Evolutionary conservation across 306 rosid genomes (phyloP).

Genomic region (Sechiopsis laciniata): DNA sequence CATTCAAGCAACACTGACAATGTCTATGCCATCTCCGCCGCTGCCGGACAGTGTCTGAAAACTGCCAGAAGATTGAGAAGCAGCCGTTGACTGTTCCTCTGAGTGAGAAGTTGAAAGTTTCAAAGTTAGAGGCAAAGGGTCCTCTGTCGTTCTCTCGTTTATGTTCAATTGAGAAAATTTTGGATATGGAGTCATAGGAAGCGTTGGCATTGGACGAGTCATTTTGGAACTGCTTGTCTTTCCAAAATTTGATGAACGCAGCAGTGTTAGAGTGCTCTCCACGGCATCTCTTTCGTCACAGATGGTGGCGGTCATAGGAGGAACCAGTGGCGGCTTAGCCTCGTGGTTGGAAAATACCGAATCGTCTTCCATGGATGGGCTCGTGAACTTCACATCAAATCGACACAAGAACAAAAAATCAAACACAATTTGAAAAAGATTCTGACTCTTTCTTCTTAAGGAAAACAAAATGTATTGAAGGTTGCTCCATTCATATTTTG

Average conservation of each 20-base stretch:
- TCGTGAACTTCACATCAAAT: slow-evolving; percentile 35
- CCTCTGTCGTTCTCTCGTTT: slow-evolving; percentile 33
- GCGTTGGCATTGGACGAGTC: slow-evolving; percentile 59
- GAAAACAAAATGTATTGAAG: not conserved
- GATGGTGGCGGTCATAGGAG: no score
- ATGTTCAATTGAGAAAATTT: slow-evolving; percentile 60
- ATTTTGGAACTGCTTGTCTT: slow-evolving; percentile 26
- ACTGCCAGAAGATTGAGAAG: slow-evolving; percentile 40
- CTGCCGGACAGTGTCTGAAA: slow-evolving; percentile 47
- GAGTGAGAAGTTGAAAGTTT: slow-evolving; percentile 27
- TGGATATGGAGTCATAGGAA: slow-evolving; percentile 56
- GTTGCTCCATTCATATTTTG: no score
- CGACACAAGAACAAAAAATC: not conserved
- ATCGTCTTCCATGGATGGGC: slow-evolving; percentile 53
- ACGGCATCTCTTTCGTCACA: no score
- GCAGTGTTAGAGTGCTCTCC: no score
- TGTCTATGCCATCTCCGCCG: slow-evolving; percentile 43
- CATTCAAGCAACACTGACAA: slow-evolving; percentile 82
- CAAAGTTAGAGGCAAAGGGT: slow-evolving; percentile 45
- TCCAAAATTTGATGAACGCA: not conserved
- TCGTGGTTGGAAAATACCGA: slow-evolving; percentile 30
- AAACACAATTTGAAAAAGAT: not conserved
- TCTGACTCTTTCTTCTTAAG: not conserved
- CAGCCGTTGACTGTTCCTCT: slow-evolving; percentile 33
- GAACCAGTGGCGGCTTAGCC: not conserved